A percentile compares a stretch with the other conserved stretches of the same genome.
Evolutionary conservation across 768 basidiomycete species (phyloP).

Genomic region (Agaricus sinodeliciosus): DNA sequence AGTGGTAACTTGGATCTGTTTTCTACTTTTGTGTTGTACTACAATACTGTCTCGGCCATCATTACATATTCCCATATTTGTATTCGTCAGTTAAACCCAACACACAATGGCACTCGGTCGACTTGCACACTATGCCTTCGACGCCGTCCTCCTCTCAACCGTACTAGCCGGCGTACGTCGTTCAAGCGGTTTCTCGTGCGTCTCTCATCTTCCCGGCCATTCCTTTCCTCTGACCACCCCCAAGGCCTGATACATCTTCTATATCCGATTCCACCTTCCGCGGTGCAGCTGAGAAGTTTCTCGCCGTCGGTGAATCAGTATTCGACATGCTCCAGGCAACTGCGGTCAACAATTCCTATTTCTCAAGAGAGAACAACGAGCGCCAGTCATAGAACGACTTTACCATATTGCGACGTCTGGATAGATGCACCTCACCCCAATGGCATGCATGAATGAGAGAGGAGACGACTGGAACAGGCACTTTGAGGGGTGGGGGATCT

Average conservation of each 20-base stretch:
- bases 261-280: slow-evolving; percentile 78
- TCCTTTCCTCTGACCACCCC: slow-evolving; percentile 5
- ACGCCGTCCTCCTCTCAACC: slow-evolving; percentile 82
- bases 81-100: background rate
- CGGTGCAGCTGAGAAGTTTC: slow-evolving; percentile 71
- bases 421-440: background rate
- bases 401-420: background rate
- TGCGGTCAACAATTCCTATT: slow-evolving; percentile 84
- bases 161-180: slow-evolving; percentile 87
- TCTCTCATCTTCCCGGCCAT: slow-evolving; percentile 15
- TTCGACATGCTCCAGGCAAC: slow-evolving; percentile 82
- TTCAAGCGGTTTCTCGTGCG: slow-evolving; percentile 86
- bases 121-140: slow-evolving; percentile 76
- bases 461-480: no score
- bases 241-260: slow-evolving; percentile 56
- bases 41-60: background rate
- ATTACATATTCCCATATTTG: background rate
- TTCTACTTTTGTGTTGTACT: background rate
- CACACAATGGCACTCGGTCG: slow-evolving; percentile 56
- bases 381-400: background rate
- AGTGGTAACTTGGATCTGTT: slow-evolving; percentile 22
- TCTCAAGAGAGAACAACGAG: slow-evolving; percentile 45
- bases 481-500: no score
- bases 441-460: background rate
- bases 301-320: slow-evolving; percentile 82